A percentile compares a stretch with the other conserved stretches of the same genome.
These are phyloP conservation scores for Phytopythium litorale DNA, from an alignment of 352 stramenopile genomes.

Conservation along the genomic window DNA sequence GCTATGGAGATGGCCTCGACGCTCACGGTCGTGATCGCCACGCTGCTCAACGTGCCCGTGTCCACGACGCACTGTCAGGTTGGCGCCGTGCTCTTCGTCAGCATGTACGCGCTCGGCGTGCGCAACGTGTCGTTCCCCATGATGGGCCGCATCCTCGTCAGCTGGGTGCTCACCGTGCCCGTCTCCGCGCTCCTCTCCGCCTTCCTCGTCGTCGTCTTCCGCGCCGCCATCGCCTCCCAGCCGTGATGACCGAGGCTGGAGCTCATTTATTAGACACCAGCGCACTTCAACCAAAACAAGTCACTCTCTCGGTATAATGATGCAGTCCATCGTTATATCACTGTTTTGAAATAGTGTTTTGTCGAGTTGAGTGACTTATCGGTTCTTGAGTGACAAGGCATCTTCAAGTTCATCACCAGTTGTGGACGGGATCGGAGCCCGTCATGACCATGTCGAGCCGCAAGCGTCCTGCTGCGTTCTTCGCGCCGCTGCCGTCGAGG, in stretches of 20 bases:
- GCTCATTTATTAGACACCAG: not conserved
- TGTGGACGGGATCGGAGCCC: no score
- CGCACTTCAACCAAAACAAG: no score
- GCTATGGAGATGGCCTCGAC: slow-evolving; percentile 65
- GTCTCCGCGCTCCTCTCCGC: slow-evolving; percentile 13
- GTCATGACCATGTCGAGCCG: no score
- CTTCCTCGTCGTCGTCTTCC: slow-evolving; percentile 15
- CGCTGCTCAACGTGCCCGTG: slow-evolving; percentile 36
- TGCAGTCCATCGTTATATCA: no score
- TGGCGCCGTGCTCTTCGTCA: slow-evolving; percentile 46
- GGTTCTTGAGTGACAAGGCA: no score
- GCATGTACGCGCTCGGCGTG: slow-evolving; percentile 20
- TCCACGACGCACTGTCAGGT: slow-evolving; percentile 70
- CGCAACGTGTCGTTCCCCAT: slow-evolving; percentile 25
- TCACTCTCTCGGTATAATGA: no score
- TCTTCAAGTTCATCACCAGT: no score
- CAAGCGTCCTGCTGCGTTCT: not conserved
- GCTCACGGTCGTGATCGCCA: slow-evolving; percentile 50
- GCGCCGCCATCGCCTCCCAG: slow-evolving; percentile 6
- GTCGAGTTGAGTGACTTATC: no score
- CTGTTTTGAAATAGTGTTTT: no score
- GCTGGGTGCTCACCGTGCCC: slow-evolving; percentile 29
- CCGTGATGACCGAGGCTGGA: not conserved
- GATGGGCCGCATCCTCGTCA: slow-evolving; percentile 17
- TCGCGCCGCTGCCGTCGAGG: not conserved